Conservation (phyloP, 2,329 filamentous ascomycete species). For the Penicillium sp. region DNA sequence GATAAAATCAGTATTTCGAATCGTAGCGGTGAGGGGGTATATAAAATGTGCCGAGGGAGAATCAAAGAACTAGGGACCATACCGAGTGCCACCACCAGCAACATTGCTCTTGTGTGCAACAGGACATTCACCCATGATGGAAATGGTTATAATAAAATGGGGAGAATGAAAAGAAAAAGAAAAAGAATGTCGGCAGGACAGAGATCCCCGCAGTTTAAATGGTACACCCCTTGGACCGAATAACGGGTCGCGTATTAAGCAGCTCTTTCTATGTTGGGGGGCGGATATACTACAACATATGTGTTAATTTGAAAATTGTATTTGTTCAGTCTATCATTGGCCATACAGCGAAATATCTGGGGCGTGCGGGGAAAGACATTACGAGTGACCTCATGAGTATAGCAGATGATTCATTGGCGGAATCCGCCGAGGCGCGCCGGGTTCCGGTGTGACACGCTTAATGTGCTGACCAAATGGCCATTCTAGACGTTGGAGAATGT, state of each 20-base stretch:
- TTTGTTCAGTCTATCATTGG: conserved; percentile 1
- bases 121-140: conserved; percentile 31
- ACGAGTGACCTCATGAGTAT: neutral
- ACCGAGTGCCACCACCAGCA: conserved; percentile 60
- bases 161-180: neutral
- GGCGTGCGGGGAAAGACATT: conserved; percentile 7
- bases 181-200: neutral
- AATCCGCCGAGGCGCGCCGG: neutral
- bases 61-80: neutral
- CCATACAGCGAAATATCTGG: neutral
- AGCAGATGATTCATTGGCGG: conserved; percentile 1
- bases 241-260: conserved; percentile 2
- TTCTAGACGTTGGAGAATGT: neutral
- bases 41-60: neutral
- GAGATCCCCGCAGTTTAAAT: conserved; percentile 11
- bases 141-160: neutral
- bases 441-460: neutral
- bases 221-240: neutral
- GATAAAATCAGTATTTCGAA: neutral
- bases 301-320: neutral
- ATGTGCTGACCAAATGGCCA: conserved; percentile 6
- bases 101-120: conserved; percentile 34
- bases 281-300: neutral
- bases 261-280: neutral
- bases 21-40: neutral